Percentiles rank a stretch among this genome's conserved stretches.
Evolutionary conservation across 2,329 filamentous ascomycete species (phyloP).

Genomic region (Talaromyces sp.): DNA sequence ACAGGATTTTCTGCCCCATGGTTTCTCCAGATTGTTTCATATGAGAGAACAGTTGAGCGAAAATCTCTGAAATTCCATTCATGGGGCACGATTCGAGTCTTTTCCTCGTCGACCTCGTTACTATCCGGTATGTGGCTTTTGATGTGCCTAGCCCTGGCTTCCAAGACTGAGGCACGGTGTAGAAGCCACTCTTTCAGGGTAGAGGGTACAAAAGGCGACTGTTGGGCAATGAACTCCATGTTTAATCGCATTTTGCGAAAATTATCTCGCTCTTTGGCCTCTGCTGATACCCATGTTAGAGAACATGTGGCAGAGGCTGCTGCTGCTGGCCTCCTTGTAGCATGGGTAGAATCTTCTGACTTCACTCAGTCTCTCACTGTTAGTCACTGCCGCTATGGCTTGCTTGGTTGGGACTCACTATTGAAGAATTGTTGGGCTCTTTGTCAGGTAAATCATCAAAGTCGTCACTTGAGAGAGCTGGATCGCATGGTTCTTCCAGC

Average conservation of each 20-base stretch:
- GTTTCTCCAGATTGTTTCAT: slow-evolving; percentile 24
- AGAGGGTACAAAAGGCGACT: slow-evolving; percentile 19
- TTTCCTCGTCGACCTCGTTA: slow-evolving; percentile 3
- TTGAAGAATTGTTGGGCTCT: neutral
- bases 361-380: neutral
- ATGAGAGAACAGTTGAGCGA: slow-evolving; percentile 20
- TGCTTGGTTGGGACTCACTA: neutral
- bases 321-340: neutral
- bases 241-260: slow-evolving; percentile 19
- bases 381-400: neutral
- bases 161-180: slow-evolving; percentile 4
- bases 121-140: slow-evolving; percentile 11
- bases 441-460: neutral
- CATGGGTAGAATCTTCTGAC: neutral
- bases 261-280: slow-evolving; percentile 21
- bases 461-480: neutral
- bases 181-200: neutral
- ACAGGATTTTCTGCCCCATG: slow-evolving; percentile 6
- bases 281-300: slow-evolving; percentile 23
- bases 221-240: slow-evolving; percentile 19
- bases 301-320: slow-evolving; percentile 14
- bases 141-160: neutral
- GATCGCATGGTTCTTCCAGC: neutral
- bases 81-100: slow-evolving; percentile 14
- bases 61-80: slow-evolving; percentile 19